These are phyloP conservation scores for Cordyceps cateniannulata DNA, from an alignment of 2,329 filamentous ascomycete genomes.

Conservation along the genomic window DNA sequence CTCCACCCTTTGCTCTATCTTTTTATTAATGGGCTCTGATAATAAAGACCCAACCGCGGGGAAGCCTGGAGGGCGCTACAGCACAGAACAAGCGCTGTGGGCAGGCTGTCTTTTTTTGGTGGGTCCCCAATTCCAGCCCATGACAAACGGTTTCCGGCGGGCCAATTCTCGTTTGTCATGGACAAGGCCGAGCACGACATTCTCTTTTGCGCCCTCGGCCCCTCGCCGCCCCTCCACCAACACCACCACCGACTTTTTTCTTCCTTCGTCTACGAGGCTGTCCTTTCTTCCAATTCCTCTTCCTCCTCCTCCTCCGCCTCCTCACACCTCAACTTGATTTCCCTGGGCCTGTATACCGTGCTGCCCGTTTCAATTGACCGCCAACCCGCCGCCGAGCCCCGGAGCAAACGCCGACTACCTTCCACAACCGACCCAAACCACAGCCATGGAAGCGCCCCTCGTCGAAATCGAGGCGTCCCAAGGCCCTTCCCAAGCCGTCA, in stretches of 20 bases:
- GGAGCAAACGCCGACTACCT: too few species aligned
- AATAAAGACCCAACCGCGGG: neutral
- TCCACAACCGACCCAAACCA: neutral
- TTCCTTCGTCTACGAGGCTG: neutral
- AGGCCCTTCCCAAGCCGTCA: constrained; percentile 56
- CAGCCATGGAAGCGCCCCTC: constrained; percentile 31
- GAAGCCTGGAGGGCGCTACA: neutral
- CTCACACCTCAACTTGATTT: too few species aligned
- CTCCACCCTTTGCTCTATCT: too few species aligned
- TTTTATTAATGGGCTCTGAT: too few species aligned
- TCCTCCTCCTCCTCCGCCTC: neutral
- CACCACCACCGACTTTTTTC: neutral
- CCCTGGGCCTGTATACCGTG: too few species aligned
- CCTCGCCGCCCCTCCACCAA: constrained; percentile 13
- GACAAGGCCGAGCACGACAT: constrained; percentile 18
- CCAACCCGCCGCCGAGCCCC: too few species aligned
- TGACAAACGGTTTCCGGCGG: constrained; percentile 5
- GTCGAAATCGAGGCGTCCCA: constrained; percentile 30
- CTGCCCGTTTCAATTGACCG: too few species aligned
- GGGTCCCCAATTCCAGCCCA: neutral
- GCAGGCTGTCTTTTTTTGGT: too few species aligned
- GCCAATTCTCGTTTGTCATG: constrained; percentile 12
- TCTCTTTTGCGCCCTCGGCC: constrained; percentile 15
- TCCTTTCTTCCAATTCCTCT: neutral
- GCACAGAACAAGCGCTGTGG: neutral